Percentiles rank a stretch among this genome's conserved stretches.
phyloP scores from a whole-genome alignment of 345 rosid species.

The Laguncularia racemosa region DNA sequence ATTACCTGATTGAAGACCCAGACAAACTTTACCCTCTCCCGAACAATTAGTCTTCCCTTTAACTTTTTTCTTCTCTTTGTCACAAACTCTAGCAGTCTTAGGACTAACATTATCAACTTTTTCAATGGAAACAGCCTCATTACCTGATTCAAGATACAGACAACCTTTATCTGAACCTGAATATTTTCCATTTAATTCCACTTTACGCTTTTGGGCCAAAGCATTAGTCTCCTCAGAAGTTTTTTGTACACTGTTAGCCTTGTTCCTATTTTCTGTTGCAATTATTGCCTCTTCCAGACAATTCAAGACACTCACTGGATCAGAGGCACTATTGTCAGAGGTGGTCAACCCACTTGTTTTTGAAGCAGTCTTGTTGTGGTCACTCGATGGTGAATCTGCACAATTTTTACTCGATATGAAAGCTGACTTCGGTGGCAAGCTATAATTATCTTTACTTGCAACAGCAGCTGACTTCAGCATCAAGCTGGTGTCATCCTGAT shows the following conservation, averaged over 20 bases:
- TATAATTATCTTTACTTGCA: not conserved
- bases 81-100: slow-evolving; percentile 17
- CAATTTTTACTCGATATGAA: not conserved
- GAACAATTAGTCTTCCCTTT: no score
- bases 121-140: slow-evolving; percentile 12
- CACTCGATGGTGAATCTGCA: not conserved
- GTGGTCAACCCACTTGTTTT: slow-evolving; percentile 15
- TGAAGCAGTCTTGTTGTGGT: slow-evolving; percentile 17
- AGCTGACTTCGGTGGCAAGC: not conserved
- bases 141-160: slow-evolving; percentile 12
- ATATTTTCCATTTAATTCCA: slow-evolving; percentile 14
- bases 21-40: slow-evolving; percentile 2
- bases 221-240: slow-evolving; percentile 13
- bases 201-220: slow-evolving; percentile 14
- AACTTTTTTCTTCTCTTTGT: not conserved
- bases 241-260: not conserved
- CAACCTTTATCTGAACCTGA: slow-evolving; percentile 6
- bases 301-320: no score
- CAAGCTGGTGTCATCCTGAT: slow-evolving; percentile 25
- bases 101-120: slow-evolving; percentile 7
- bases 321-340: slow-evolving; percentile 1
- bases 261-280: no score
- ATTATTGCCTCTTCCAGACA: no score
- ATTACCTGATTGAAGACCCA: slow-evolving; percentile 12
- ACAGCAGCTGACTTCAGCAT: not conserved